Evolutionary conservation across 345 rosid species (phyloP).

Genomic region (Sisymbrium altissimum): DNA sequence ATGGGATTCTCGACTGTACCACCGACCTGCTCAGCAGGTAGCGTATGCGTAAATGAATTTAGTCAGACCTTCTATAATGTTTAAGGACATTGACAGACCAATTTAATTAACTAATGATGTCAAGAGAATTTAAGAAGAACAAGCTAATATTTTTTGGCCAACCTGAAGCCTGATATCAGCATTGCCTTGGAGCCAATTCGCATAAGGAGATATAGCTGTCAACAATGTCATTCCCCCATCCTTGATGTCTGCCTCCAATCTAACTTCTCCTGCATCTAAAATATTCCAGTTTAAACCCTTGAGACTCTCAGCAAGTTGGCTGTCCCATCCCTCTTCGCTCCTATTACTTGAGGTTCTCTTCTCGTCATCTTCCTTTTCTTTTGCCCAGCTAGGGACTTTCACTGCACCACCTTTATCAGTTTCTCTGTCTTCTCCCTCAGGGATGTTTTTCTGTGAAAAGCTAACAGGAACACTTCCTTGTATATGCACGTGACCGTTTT

Average conservation of each 20-base stretch:
- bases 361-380: slow-evolving; percentile 63
- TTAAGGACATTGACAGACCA: background rate
- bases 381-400: slow-evolving; percentile 73
- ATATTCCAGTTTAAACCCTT: slow-evolving; percentile 88
- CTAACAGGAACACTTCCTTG: slow-evolving; percentile 94
- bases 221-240: slow-evolving; percentile 98
- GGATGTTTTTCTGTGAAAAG: slow-evolving; percentile 52
- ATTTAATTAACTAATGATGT: background rate
- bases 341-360: slow-evolving; percentile 64
- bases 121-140: background rate
- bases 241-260: slow-evolving; percentile 90
- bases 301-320: slow-evolving; percentile 83
- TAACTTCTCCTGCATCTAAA: slow-evolving; percentile 91
- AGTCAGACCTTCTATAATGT: background rate
- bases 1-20: slow-evolving; percentile 96
- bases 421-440: slow-evolving; percentile 66
- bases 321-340: slow-evolving; percentile 84
- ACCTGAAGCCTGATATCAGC: slow-evolving; percentile 96
- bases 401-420: slow-evolving; percentile 48
- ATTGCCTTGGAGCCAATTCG: slow-evolving; percentile 88
- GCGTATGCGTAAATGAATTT: background rate
- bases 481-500: slow-evolving; percentile 93
- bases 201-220: slow-evolving; percentile 90
- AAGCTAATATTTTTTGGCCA: background rate
- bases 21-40: slow-evolving; percentile 58